Conservation (phyloP, 1,139 yeast species). For the Zygoascus sp. region DNA sequence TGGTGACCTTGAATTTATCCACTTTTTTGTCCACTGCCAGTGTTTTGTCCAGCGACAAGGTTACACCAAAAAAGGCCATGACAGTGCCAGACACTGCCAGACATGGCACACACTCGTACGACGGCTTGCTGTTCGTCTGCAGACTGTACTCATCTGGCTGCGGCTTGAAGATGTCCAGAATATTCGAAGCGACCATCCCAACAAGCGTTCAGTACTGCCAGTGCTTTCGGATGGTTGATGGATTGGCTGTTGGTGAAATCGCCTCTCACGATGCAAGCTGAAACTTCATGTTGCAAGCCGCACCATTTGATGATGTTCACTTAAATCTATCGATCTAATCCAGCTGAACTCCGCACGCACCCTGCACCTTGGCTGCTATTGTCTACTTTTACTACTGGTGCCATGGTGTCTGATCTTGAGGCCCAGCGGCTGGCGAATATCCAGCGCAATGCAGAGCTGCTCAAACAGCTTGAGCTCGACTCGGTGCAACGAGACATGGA, state of each 20-base stretch:
- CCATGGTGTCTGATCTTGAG: conserved; percentile 23
- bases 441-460: conserved; percentile 25
- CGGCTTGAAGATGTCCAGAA: conserved; percentile 10
- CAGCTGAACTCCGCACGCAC: too few species aligned
- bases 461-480: conserved; percentile 31
- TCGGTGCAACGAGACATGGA: conserved; percentile 28
- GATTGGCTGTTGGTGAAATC: background rate
- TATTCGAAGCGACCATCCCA: conserved; percentile 8
- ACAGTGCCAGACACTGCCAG: conserved; percentile 10
- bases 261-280: background rate
- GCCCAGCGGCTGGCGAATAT: conserved; percentile 29
- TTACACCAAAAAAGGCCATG: conserved; percentile 13
- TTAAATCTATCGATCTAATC: too few species aligned
- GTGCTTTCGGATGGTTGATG: too few species aligned
- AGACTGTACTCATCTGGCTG: conserved; percentile 9
- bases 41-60: conserved; percentile 11
- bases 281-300: background rate
- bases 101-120: conserved; percentile 10
- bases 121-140: background rate
- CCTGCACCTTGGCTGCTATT: too few species aligned
- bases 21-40: conserved; percentile 9
- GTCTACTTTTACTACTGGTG: too few species aligned
- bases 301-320: background rate
- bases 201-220: too few species aligned
- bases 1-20: conserved; percentile 1